Conservation (phyloP, 345 rosid species). For the Xanthoceras sorbifolium region DNA sequence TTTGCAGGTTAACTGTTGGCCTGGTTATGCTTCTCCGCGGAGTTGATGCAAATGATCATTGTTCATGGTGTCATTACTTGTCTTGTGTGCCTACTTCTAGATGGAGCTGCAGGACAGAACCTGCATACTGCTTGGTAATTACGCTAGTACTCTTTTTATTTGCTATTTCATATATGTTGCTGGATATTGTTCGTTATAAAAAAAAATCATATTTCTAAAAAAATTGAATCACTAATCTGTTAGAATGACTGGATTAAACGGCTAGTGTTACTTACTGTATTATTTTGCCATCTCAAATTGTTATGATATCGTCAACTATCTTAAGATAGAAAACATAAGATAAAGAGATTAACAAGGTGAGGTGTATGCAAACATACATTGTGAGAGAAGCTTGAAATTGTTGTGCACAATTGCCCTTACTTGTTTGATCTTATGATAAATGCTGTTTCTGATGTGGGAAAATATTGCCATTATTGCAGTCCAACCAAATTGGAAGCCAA, state of each 20-base stretch:
- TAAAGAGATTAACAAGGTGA: not conserved
- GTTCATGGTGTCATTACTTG: constrained; percentile 96
- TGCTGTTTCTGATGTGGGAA: constrained; percentile 1
- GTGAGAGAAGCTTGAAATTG: not conserved
- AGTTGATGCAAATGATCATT: constrained; percentile 82
- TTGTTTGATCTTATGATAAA: not conserved
- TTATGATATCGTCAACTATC: not conserved
- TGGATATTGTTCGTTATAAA: not conserved
- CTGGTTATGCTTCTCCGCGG: constrained; percentile 72
- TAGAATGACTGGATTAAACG: not conserved
- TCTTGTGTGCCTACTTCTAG: constrained; percentile 86
- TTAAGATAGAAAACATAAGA: not conserved
- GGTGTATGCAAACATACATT: not conserved
- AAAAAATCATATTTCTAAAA: not conserved
- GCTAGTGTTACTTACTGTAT: not conserved
- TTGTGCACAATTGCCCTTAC: not conserved
- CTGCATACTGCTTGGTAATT: constrained; percentile 69
- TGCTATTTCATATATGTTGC: not conserved
- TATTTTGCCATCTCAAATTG: not conserved
- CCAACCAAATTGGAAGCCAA: constrained; percentile 61
- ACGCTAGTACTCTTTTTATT: not conserved
- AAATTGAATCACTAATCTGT: not conserved
- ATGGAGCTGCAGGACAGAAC: constrained; percentile 82
- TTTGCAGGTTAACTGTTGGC: constrained; percentile 58
- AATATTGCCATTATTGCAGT: constrained; percentile 42